These are phyloP conservation scores for Candida nanaspora DNA, from an alignment of 805 yeast genomes.

Conservation along the genomic window DNA sequence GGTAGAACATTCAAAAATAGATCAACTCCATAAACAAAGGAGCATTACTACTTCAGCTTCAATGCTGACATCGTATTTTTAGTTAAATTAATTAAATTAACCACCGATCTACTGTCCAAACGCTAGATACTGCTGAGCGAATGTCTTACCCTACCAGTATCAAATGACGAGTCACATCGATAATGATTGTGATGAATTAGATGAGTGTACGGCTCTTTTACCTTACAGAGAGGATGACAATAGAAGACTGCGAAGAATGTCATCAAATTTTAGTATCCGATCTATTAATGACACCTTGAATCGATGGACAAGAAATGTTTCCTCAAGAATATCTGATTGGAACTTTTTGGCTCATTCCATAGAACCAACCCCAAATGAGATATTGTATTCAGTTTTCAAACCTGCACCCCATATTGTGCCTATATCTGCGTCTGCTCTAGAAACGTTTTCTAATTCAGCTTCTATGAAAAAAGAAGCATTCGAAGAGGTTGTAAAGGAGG, in stretches of 20 bases:
- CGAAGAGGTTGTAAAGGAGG: slow-evolving; percentile 32
- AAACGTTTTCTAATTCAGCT: slow-evolving; percentile 18
- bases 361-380: slow-evolving; percentile 28
- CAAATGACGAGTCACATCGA: no score
- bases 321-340: slow-evolving; percentile 6
- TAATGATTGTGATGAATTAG: not conserved
- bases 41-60: no score
- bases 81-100: no score
- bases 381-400: slow-evolving; percentile 50
- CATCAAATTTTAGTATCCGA: slow-evolving; percentile 5
- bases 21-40: no score
- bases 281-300: slow-evolving; percentile 8
- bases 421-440: slow-evolving; percentile 18
- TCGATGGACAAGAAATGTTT: slow-evolving; percentile 12
- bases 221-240: not conserved
- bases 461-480: slow-evolving; percentile 25
- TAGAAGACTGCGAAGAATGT: not conserved
- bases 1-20: no score
- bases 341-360: slow-evolving; percentile 5
- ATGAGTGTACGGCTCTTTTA: not conserved
- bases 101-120: no score
- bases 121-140: no score
- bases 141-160: no score
- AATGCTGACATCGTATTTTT: no score
- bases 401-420: slow-evolving; percentile 27